These are phyloP conservation scores for Xylaria sp. DNA, from an alignment of 2,329 filamentous ascomycete species.

Conservation along the genomic window DNA sequence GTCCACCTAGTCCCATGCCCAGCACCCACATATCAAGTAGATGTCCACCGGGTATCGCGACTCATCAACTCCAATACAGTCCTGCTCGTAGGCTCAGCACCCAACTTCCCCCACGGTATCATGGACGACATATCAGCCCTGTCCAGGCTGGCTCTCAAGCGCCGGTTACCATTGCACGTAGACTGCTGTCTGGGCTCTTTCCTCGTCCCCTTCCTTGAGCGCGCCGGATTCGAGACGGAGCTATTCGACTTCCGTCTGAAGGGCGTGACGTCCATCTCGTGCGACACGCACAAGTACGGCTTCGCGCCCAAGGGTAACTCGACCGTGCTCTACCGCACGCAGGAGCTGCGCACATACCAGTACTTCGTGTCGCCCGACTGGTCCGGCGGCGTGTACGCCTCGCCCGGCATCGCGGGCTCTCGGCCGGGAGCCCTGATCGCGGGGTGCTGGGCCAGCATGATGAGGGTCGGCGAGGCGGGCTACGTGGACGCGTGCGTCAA, in stretches of 20 bases:
- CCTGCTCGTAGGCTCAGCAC: constrained; percentile 90
- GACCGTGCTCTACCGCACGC: constrained; percentile 87
- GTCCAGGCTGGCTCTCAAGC: constrained; percentile 81
- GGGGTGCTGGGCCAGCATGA: constrained; percentile 92
- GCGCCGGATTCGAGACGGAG: constrained; percentile 89
- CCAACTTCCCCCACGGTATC: constrained; percentile 98
- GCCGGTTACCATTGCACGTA: constrained; percentile 88
- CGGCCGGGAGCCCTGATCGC: constrained; percentile 94
- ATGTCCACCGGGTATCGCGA: constrained; percentile 78
- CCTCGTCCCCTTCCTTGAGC: constrained; percentile 88
- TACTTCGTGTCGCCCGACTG: constrained; percentile 97
- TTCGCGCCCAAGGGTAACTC: constrained; percentile 99
- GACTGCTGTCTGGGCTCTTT: constrained; percentile 98
- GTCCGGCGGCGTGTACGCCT: constrained; percentile 95
- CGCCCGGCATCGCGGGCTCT: constrained; percentile 89
- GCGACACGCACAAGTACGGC: constrained; percentile 98
- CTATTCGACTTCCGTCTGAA: constrained; percentile 94
- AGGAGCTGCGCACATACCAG: constrained; percentile 83
- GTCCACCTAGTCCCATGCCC: constrained; percentile 88
- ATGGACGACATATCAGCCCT: constrained; percentile 92
- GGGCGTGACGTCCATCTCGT: constrained; percentile 94
- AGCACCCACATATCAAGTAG: constrained; percentile 84
- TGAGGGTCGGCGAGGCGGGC: constrained; percentile 86
- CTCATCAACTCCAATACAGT: constrained; percentile 95
- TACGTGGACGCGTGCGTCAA: constrained; percentile 88